phyloP scores from a whole-genome alignment of 129 eudicot genomes.

The Lactuca sativa region DNA sequence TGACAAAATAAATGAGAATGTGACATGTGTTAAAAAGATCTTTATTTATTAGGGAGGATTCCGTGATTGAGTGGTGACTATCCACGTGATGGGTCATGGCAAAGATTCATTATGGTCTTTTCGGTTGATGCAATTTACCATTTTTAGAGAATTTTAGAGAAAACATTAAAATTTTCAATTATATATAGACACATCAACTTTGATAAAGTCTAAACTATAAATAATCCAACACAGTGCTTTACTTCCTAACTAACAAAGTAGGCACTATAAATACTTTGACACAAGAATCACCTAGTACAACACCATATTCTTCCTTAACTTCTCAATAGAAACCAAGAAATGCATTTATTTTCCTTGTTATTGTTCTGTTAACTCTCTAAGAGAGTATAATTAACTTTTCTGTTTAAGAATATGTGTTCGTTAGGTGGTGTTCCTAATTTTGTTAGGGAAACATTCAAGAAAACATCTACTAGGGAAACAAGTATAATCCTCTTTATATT shows the following conservation, averaged over 20 bases:
- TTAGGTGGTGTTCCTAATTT: background rate
- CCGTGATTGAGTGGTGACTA: too few species aligned
- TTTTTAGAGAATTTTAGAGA: background rate
- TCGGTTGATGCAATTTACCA: background rate
- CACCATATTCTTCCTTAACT: background rate
- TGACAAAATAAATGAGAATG: too few species aligned
- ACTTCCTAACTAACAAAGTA: slow-evolving; percentile 1
- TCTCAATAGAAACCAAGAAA: background rate
- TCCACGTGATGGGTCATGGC: too few species aligned
- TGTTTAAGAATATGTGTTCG: background rate
- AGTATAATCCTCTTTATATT: background rate
- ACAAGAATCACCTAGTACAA: background rate
- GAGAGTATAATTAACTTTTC: too few species aligned
- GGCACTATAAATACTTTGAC: slow-evolving; percentile 1
- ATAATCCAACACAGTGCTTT: slow-evolving; percentile 1
- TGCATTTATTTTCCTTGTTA: slow-evolving; percentile 4
- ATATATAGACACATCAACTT: too few species aligned
- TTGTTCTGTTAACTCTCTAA: too few species aligned
- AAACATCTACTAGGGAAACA: background rate
- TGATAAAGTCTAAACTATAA: background rate
- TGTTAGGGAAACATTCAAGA: background rate
- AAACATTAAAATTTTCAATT: background rate
- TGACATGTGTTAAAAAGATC: too few species aligned
- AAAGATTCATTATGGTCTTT: too few species aligned
- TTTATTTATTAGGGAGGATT: too few species aligned